A percentile compares a stretch with the other conserved stretches of the same genome.
phyloP scores from a whole-genome alignment of 140 eudicot species.

The Erigeron philadelphicus region DNA sequence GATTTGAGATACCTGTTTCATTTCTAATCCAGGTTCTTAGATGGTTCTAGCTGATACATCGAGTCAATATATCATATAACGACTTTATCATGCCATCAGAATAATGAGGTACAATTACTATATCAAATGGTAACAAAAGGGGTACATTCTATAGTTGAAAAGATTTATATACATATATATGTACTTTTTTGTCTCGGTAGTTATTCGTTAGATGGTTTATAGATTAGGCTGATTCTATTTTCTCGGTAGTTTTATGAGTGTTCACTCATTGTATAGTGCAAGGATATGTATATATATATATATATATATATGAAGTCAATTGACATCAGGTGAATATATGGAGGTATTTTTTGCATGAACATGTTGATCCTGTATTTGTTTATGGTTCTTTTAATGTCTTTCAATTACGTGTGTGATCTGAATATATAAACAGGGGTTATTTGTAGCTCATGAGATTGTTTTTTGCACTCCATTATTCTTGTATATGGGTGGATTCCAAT shows the following conservation, averaged over 20 bases:
- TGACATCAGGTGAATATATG: conserved; percentile 31
- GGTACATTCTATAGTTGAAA: conserved; percentile 17
- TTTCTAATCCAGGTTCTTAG: conserved; percentile 29
- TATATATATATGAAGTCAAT: conserved; percentile 17
- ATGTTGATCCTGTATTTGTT: neutral
- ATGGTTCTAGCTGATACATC: conserved; percentile 19
- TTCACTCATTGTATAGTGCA: conserved; percentile 36
- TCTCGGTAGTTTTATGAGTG: conserved; percentile 19
- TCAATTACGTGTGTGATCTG: neutral
- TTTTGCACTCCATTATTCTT: neutral
- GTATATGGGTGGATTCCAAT: neutral
- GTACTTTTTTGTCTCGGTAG: conserved; percentile 21
- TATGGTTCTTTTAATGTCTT: neutral
- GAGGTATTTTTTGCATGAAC: conserved; percentile 23
- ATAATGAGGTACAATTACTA: conserved; percentile 8
- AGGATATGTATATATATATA: no score
- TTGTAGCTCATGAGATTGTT: neutral
- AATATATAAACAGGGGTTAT: neutral
- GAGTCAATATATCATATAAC: conserved; percentile 26
- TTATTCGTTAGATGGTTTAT: conserved; percentile 24
- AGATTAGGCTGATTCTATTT: conserved; percentile 32
- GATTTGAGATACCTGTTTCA: conserved; percentile 74
- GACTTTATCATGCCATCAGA: conserved; percentile 21
- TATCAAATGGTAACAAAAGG: conserved; percentile 23
- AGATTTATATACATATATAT: neutral